Evolutionary conservation across 768 basidiomycete genomes (phyloP).

Genomic region (Mycena sanguinolenta): DNA sequence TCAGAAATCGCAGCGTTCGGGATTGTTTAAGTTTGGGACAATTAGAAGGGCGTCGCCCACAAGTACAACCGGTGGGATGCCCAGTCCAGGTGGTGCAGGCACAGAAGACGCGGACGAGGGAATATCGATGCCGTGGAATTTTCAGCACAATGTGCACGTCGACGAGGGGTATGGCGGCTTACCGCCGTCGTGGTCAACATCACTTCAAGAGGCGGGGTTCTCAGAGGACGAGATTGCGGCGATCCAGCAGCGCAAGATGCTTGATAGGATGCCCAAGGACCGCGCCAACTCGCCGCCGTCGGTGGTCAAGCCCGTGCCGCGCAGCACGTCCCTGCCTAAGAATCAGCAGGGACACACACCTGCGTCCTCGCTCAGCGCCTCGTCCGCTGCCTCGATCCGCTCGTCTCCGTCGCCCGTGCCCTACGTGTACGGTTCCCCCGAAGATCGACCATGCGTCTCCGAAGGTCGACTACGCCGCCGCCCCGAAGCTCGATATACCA

Average conservation of each 20-base stretch:
- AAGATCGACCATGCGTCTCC: background rate
- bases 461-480: background rate
- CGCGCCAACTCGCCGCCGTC: constrained; percentile 11
- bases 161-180: constrained; percentile 79
- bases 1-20: constrained; percentile 38
- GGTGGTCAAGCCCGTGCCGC: constrained; percentile 28
- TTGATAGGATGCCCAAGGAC: constrained; percentile 20
- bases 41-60: constrained; percentile 43
- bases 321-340: constrained; percentile 32
- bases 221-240: constrained; percentile 76
- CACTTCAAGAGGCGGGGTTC: constrained; percentile 73
- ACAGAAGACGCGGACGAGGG: constrained; percentile 63
- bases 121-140: constrained; percentile 81
- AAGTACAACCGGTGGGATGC: too few species aligned
- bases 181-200: constrained; percentile 80
- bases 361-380: constrained; percentile 32
- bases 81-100: constrained; percentile 12
- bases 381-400: constrained; percentile 20
- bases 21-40: constrained; percentile 60
- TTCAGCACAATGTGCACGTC: constrained; percentile 87
- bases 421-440: background rate
- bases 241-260: constrained; percentile 59
- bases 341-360: constrained; percentile 27
- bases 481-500: too few species aligned
- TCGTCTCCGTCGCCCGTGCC: constrained; percentile 23